Evolutionary conservation across 768 basidiomycete genomes (phyloP).

Genomic region (Kwoniella pini): DNA sequence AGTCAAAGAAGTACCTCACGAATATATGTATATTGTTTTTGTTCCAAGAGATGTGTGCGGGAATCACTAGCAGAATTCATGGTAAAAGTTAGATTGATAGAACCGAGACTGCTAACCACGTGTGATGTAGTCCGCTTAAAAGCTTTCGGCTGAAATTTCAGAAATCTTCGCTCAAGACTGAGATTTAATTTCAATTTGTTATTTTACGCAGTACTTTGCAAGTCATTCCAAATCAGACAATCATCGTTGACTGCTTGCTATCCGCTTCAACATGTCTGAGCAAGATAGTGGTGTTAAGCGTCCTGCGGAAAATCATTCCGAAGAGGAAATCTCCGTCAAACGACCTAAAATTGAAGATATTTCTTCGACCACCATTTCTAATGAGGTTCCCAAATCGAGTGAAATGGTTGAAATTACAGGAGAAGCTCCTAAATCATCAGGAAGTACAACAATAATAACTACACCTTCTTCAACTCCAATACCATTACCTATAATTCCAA

Average conservation of each 20-base stretch:
- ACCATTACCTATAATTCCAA: slow-evolving; percentile 2
- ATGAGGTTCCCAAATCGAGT: neutral
- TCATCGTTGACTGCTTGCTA: too few species aligned
- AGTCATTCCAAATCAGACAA: too few species aligned
- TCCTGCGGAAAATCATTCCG: slow-evolving; percentile 7
- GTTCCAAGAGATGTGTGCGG: too few species aligned
- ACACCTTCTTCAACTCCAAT: slow-evolving; percentile 7
- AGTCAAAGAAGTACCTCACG: too few species aligned
- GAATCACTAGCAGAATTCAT: too few species aligned
- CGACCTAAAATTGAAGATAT: slow-evolving; percentile 14
- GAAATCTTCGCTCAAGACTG: too few species aligned
- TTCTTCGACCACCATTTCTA: neutral
- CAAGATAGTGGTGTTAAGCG: slow-evolving; percentile 9
- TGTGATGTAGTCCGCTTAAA: too few species aligned
- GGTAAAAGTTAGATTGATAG: too few species aligned
- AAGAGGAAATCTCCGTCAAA: slow-evolving; percentile 3
- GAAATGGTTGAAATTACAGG: neutral
- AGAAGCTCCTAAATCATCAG: neutral
- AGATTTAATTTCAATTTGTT: too few species aligned
- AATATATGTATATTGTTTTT: neutral
- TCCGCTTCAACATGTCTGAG: slow-evolving; percentile 20
- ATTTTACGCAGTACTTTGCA: too few species aligned
- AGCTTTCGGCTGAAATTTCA: too few species aligned
- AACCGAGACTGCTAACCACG: too few species aligned
- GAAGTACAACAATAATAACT: slow-evolving; percentile 8